Base-by-base conservation (phyloP, 352 stramenopile species). In the Thalassiosira ordinaria region DNA sequence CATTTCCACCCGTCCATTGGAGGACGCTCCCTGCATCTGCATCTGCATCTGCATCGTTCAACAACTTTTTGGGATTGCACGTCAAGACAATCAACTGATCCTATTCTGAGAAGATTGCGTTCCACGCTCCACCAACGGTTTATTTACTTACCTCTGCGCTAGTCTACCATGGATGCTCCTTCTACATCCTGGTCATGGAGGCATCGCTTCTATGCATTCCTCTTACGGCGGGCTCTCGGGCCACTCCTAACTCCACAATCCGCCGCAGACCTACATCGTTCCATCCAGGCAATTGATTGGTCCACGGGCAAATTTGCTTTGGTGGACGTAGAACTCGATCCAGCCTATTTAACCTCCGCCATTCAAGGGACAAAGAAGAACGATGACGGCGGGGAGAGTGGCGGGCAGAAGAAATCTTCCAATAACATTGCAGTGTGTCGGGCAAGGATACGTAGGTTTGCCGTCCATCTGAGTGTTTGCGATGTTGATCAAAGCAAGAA, bases 141-240 rank as follows among this genome's bases (percentile, higher is more conserved):
- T n/a, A n/a, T n/a, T n/a, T n/a, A n/a, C n/a, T n/a, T n/a, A n/a
- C n/a, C n/a, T n/a, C n/a, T n/a, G n/a, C n/a, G n/a, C n/a, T n/a
- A n/a, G n/a, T n/a, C n/a, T n/a, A 46, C 37, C 37, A 46, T 46
- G 37, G 14, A 14, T 14, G 37, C 57, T 31, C 24, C 29, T 67
- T 65, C 57, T 3, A 52, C 20, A 2, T 63, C 68, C 11, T 82
- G 57, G 51, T 79, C 67, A 13, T 92, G 85, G 89, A 89, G 85
- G 73, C 72, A 87, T 56, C 73, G 80, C 9, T 64, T 94, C 14
- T 91, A 91, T 57, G 80, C 85, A 0, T 91, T 92, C 77, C 56
- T 94, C 18, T 47, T 94, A 20, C 74, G 84, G 9, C 74, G 85
- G 18, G 68, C 84, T 47, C 66, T 94, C 1, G 85, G 83, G 26